Percentiles rank a stretch among this genome's conserved stretches.
Conservation (phyloP, 2,329 filamentous ascomycete species). For the Alternaria ethzedia region DNA sequence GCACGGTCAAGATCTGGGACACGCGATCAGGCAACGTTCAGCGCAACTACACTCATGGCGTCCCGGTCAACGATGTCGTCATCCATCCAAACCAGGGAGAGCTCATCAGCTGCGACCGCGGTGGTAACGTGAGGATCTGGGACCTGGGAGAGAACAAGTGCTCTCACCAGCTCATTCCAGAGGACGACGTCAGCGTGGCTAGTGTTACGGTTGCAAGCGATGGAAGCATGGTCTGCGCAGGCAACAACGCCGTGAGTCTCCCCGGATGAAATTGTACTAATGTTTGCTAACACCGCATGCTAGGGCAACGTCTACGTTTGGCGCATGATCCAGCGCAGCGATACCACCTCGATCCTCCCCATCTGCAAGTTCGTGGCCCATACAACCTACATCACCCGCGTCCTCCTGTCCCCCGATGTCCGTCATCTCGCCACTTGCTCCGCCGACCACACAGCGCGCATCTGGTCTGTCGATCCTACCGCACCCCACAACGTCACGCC, state of each 20-base stretch:
- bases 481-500: slow-evolving; percentile 45
- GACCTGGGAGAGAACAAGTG: slow-evolving; percentile 97
- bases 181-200: slow-evolving; percentile 91
- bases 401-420: slow-evolving; percentile 90
- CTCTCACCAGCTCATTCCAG: slow-evolving; percentile 92
- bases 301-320: slow-evolving; percentile 97
- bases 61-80: slow-evolving; percentile 95
- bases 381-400: slow-evolving; percentile 89
- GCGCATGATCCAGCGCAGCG: slow-evolving; percentile 84
- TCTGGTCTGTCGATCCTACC: slow-evolving; percentile 82
- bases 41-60: slow-evolving; percentile 88
- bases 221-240: slow-evolving; percentile 88
- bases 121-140: slow-evolving; percentile 93
- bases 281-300: background rate
- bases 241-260: slow-evolving; percentile 80
- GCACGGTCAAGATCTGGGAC: slow-evolving; percentile 97
- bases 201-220: slow-evolving; percentile 97
- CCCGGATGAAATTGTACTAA: background rate
- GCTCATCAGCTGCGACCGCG: slow-evolving; percentile 93
- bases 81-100: slow-evolving; percentile 99
- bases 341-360: slow-evolving; percentile 82
- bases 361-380: slow-evolving; percentile 90
- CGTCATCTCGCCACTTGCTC: slow-evolving; percentile 94
- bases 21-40: slow-evolving; percentile 85
- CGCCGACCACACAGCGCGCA: slow-evolving; percentile 92